Percentiles rank a stretch among this genome's conserved stretches.
Evolutionary conservation across 306 rosid genomes (phyloP).

Genomic region (Cajanus cajan): DNA sequence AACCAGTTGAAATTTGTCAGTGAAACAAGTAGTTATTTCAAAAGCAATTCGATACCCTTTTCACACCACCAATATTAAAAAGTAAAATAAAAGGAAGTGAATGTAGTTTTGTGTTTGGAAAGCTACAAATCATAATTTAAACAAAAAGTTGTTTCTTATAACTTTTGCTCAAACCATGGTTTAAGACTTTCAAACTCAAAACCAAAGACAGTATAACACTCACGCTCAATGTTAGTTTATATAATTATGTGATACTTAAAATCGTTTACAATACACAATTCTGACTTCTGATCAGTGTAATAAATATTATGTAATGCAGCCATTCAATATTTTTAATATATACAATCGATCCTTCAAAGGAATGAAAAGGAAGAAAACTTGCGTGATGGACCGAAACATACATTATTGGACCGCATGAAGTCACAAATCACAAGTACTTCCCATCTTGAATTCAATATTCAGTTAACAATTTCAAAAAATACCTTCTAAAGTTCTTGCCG

Average conservation of each 20-base stretch:
- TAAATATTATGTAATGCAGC: not conserved
- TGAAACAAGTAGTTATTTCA: too few species aligned
- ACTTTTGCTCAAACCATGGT: not conserved
- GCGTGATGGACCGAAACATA: not conserved
- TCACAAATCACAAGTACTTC: slow-evolving; percentile 14
- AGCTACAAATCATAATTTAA: not conserved
- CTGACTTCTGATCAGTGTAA: not conserved
- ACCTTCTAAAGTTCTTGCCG: slow-evolving; percentile 17
- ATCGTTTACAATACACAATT: not conserved
- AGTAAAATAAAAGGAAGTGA: not conserved
- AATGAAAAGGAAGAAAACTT: slow-evolving; percentile 8
- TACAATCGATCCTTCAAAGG: slow-evolving; percentile 13
- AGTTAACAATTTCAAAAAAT: not conserved
- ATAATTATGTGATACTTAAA: not conserved
- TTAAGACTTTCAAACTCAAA: not conserved
- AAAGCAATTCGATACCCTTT: too few species aligned
- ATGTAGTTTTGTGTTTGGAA: not conserved
- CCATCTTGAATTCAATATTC: not conserved
- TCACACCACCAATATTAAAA: not conserved
- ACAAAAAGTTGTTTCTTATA: not conserved
- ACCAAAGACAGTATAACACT: not conserved
- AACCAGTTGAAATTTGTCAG: too few species aligned
- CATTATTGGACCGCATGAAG: slow-evolving; percentile 35
- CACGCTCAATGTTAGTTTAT: not conserved
- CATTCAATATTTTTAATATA: not conserved